Percentiles rank a stretch among this genome's conserved stretches.
phyloP scores from a whole-genome alignment of 2,329 filamentous ascomycete genomes.

The Botrytis sinoallii region DNA sequence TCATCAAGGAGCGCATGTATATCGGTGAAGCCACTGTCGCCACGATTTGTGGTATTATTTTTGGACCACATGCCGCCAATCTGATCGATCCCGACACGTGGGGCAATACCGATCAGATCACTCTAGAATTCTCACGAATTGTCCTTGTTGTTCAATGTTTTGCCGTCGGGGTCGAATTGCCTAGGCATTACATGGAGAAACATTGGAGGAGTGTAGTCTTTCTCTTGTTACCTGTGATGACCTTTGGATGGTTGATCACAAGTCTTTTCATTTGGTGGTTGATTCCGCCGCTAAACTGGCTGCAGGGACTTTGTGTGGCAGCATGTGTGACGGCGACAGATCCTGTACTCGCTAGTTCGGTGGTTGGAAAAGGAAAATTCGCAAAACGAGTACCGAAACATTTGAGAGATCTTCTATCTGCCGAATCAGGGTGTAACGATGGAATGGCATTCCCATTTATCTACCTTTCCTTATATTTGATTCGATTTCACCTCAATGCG shows the following conservation, averaged over 20 bases:
- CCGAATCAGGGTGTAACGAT: constrained; percentile 97
- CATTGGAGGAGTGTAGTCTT: constrained; percentile 93
- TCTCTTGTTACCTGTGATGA: constrained; percentile 93
- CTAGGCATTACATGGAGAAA: constrained; percentile 93
- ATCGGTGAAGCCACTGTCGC: constrained; percentile 97
- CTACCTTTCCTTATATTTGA: constrained; percentile 86
- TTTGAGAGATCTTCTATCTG: constrained; percentile 88
- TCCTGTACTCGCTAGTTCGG: constrained; percentile 92
- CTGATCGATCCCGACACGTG: constrained; percentile 73
- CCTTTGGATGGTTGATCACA: constrained; percentile 88
- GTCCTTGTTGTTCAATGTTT: constrained; percentile 92
- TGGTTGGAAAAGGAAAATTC: constrained; percentile 98
- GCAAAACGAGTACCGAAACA: constrained; percentile 97
- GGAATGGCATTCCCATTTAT: constrained; percentile 99
- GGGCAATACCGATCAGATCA: constrained; percentile 83
- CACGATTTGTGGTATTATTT: constrained; percentile 82
- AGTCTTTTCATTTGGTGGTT: constrained; percentile 96
- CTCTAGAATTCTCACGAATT: constrained; percentile 83
- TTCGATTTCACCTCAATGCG: constrained; percentile 71
- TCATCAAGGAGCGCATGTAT: constrained; percentile 98
- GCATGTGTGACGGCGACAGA: constrained; percentile 97
- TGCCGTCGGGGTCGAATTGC: constrained; percentile 85
- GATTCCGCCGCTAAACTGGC: constrained; percentile 73
- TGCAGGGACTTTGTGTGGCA: constrained; percentile 81
- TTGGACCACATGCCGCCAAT: constrained; percentile 79